phyloP scores from a whole-genome alignment of 2,329 filamentous ascomycete species.

The Trichoderma afroharzianum region DNA sequence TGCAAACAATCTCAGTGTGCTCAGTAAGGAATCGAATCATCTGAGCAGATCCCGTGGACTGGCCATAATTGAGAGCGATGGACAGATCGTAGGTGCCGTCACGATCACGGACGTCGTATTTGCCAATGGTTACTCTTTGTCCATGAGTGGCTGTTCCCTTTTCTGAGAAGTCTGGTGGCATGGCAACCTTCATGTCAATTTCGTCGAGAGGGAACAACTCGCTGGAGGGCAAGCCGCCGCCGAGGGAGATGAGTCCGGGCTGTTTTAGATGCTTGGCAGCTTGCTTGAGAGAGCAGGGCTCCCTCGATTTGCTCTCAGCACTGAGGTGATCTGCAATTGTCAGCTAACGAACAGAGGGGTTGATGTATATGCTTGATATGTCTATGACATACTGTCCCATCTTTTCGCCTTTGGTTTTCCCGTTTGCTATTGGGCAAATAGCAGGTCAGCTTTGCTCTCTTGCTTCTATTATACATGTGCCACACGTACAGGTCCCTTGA shows the following conservation, averaged over 20 bases:
- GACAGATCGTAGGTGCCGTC: constrained; percentile 64
- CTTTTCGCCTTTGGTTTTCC: constrained; percentile 73
- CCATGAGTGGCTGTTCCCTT: constrained; percentile 60
- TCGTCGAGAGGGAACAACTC: constrained; percentile 91
- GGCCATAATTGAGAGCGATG: constrained; percentile 89
- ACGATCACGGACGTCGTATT: constrained; percentile 72
- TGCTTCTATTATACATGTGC: background rate
- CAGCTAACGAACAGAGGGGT: background rate
- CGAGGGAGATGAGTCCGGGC: constrained; percentile 84
- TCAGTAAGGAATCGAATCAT: constrained; percentile 88
- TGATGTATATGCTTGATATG: background rate
- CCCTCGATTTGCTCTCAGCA: constrained; percentile 55
- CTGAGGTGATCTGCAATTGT: constrained; percentile 52
- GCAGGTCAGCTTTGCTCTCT: background rate
- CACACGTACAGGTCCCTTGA: constrained; percentile 65
- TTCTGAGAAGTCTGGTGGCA: constrained; percentile 66
- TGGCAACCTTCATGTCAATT: constrained; percentile 70
- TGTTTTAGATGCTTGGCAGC: constrained; percentile 76
- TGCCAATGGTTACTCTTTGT: constrained; percentile 64
- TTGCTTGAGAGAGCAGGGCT: constrained; percentile 73
- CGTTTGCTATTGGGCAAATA: constrained; percentile 26
- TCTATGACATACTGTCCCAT: constrained; percentile 70
- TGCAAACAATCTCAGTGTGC: constrained; percentile 87
- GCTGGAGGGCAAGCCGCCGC: constrained; percentile 82
- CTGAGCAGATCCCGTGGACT: constrained; percentile 80